Base-by-base conservation (phyloP, 805 yeast species). In the Myxozyma kluyveri region DNA sequence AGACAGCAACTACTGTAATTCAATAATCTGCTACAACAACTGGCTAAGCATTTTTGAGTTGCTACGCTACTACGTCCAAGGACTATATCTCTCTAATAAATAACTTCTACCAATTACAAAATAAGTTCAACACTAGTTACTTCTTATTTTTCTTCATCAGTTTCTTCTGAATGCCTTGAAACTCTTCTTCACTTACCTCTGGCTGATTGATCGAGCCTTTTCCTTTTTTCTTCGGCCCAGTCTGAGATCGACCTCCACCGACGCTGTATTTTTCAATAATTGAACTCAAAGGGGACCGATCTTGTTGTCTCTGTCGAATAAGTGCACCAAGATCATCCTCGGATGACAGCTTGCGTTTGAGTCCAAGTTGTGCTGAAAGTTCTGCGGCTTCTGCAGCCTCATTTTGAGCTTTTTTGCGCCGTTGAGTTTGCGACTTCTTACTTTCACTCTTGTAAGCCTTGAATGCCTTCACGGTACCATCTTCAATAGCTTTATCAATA, bases 371-470 rank as follows among this genome's bases (percentile, higher is more conserved):
- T 54, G 75, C 74, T 1, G 88, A 84, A 61, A 58, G 46, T 50
- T 85, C 89, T 55, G 77, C 81, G 12, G 81, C 82, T 55, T 79
- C 71, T 43, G 72, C 69, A 51, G 79, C 75, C 51, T 74, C 76
- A 33, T 49, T 59, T 22, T 50, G 31, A 5, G 69, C 67, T n/a
- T 60, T 61, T 14, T 50, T 77, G 46, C 72, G 61, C 61, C 79
- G 75, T 60, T 75, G 77, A 59, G 70, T 72, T 39, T 29, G 27
- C 4, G 27, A 21, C 19, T 39, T 12, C 60, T 72, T 71, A 12
- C 57, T 68, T 66, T 83, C 64, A 17, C 32, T 18, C 18, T 68
- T 72, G 75, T 81, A 86, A 54, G 78, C 70, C 43, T 71, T 67
- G 17, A 71, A 69, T 5, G 64, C 47, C 18, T 71, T 71, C 29